A percentile compares a stretch with the other conserved stretches of the same genome.
These are phyloP conservation scores for Blastosporella zonata DNA, from an alignment of 1,284 basidiomycete genomes.

Conservation along the genomic window DNA sequence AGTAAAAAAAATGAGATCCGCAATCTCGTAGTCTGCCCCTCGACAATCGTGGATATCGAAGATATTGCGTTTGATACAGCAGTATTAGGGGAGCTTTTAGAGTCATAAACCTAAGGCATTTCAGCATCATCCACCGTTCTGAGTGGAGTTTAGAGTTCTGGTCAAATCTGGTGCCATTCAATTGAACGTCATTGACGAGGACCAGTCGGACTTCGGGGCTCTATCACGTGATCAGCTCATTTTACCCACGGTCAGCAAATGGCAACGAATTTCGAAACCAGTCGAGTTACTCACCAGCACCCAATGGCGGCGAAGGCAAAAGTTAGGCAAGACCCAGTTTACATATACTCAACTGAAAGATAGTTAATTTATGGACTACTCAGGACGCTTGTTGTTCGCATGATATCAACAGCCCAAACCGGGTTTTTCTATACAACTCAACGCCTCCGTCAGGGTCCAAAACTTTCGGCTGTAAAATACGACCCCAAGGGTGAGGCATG, in stretches of 20 bases:
- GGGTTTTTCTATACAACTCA: slow-evolving; percentile 88
- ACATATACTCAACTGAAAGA: neutral
- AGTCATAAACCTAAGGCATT: too few relatives aligned
- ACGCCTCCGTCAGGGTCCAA: slow-evolving; percentile 67
- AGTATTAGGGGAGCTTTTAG: too few relatives aligned
- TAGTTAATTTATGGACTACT: neutral
- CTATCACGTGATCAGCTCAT: neutral
- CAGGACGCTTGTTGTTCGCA: slow-evolving; percentile 81
- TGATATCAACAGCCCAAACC: slow-evolving; percentile 87
- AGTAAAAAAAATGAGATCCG: neutral
- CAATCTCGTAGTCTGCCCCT: neutral
- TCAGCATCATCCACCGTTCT: too few relatives aligned
- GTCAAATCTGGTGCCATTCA: too few relatives aligned
- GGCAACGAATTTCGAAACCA: neutral
- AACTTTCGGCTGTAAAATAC: slow-evolving; percentile 83
- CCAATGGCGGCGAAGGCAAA: slow-evolving; percentile 35
- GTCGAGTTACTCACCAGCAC: neutral
- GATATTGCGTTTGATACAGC: too few relatives aligned
- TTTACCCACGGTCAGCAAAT: neutral
- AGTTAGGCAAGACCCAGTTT: slow-evolving; percentile 27
- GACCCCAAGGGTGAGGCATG: slow-evolving; percentile 72
- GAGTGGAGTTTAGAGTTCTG: too few relatives aligned
- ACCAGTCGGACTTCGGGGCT: too few relatives aligned
- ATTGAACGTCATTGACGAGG: too few relatives aligned
- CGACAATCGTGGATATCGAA: neutral